Percentiles rank a stretch among this genome's conserved stretches.
Conservation (phyloP, 192 early-diverging fungal species). For the Coemansia sp. region DNA sequence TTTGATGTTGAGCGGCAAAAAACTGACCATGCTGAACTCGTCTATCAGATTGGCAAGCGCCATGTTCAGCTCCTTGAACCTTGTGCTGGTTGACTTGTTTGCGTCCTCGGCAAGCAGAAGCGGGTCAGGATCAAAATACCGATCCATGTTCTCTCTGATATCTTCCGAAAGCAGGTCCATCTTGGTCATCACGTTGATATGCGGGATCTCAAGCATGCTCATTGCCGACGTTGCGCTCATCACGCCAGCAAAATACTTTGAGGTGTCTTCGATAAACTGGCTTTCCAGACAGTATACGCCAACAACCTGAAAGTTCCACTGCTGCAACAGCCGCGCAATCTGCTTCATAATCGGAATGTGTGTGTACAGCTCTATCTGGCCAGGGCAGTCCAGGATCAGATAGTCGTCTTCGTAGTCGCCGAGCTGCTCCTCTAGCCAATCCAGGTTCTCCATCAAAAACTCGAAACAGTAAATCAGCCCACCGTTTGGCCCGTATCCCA, state of each 20-base stretch:
- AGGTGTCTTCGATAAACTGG: slow-evolving; percentile 94
- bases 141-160: slow-evolving; percentile 64
- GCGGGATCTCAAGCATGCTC: slow-evolving; percentile 96
- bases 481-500: slow-evolving; percentile 97
- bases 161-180: slow-evolving; percentile 83
- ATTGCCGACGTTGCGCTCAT: slow-evolving; percentile 94
- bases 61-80: slow-evolving; percentile 82
- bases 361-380: slow-evolving; percentile 98
- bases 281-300: slow-evolving; percentile 92
- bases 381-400: slow-evolving; percentile 94
- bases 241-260: slow-evolving; percentile 96
- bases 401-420: slow-evolving; percentile 93
- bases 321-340: slow-evolving; percentile 66
- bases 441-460: slow-evolving; percentile 92
- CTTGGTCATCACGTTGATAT: slow-evolving; percentile 97
- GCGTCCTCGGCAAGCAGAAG: slow-evolving; percentile 81
- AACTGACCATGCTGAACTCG: slow-evolving; percentile 96
- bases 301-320: slow-evolving; percentile 81
- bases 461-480: slow-evolving; percentile 96
- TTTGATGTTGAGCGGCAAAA: slow-evolving; percentile 88
- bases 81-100: slow-evolving; percentile 67
- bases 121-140: slow-evolving; percentile 92
- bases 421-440: slow-evolving; percentile 96
- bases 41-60: slow-evolving; percentile 92
- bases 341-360: slow-evolving; percentile 94